These are phyloP conservation scores for Stellera chamaejasme DNA, from an alignment of 345 rosid genomes.

Conservation along the genomic window DNA sequence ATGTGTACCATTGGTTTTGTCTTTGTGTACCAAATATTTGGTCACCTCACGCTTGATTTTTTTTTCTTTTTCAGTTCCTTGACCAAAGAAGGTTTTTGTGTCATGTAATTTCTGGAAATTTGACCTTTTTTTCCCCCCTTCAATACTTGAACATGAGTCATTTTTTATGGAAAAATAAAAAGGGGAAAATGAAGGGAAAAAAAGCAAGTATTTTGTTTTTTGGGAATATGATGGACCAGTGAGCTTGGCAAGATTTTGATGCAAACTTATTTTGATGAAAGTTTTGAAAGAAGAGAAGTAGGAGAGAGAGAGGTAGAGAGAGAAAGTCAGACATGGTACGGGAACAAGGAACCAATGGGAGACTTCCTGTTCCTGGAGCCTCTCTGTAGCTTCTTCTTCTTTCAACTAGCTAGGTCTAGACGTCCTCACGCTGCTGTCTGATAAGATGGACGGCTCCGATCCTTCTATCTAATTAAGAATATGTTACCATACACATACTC, in stretches of 20 bases:
- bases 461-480: too few species aligned
- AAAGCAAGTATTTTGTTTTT: too few species aligned
- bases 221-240: not conserved
- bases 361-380: constrained; percentile 16
- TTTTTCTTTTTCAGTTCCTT: constrained; percentile 23
- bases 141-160: constrained; percentile 16
- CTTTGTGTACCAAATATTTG: constrained; percentile 52
- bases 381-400: constrained; percentile 27
- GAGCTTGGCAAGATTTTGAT: constrained; percentile 13
- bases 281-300: not conserved
- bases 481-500: too few species aligned
- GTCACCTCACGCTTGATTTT: constrained; percentile 61
- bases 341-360: constrained; percentile 34
- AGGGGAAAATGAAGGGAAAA: too few species aligned
- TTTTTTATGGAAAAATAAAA: not conserved
- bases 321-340: constrained; percentile 27
- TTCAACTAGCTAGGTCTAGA: constrained; percentile 3
- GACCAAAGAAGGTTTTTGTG: constrained; percentile 49
- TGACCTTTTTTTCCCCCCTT: too few species aligned
- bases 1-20: constrained; percentile 17
- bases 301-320: constrained; percentile 16
- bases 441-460: constrained; percentile 44
- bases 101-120: constrained; percentile 14
- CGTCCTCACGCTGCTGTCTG: constrained; percentile 14
- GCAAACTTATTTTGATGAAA: constrained; percentile 46